Conservation (phyloP, 2,329 filamentous ascomycete genomes). For the Penicillium sp. region DNA sequence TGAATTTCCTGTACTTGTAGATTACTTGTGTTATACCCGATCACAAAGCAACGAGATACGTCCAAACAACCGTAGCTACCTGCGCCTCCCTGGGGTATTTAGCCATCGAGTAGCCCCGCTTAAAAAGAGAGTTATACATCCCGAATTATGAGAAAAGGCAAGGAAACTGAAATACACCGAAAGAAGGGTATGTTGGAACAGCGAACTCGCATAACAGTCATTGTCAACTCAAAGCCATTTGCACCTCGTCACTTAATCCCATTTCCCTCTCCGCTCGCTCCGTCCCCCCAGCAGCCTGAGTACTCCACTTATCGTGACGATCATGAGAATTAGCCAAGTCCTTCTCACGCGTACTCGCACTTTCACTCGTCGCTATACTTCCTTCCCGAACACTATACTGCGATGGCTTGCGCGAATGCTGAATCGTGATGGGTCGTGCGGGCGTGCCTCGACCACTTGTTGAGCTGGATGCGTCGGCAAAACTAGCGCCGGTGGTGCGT, state of each 20-base stretch:
- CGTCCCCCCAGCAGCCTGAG: conserved; percentile 57
- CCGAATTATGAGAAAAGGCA: neutral
- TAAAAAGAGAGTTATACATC: neutral
- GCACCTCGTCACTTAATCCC: conserved; percentile 80
- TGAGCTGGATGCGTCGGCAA: neutral
- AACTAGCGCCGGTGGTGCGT: conserved; percentile 20
- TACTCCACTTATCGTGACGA: conserved; percentile 55
- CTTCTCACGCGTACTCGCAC: conserved; percentile 38
- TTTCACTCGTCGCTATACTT: conserved; percentile 33
- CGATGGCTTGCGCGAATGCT: conserved; percentile 30
- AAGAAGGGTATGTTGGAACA: neutral
- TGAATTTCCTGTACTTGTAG: neutral
- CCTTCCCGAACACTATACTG: conserved; percentile 27
- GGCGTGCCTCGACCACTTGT: conserved; percentile 6
- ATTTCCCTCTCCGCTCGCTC: conserved; percentile 58
- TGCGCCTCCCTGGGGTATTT: neutral
- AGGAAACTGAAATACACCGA: neutral
- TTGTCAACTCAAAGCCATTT: conserved; percentile 75
- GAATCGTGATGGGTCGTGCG: conserved; percentile 36
- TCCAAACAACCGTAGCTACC: neutral
- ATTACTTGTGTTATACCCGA: neutral
- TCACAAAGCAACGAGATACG: neutral
- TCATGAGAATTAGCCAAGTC: conserved; percentile 46
- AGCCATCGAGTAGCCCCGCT: neutral
- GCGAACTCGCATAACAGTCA: neutral